Conservation (phyloP, 306 rosid genomes). For the Sechiopsis laciniata region DNA sequence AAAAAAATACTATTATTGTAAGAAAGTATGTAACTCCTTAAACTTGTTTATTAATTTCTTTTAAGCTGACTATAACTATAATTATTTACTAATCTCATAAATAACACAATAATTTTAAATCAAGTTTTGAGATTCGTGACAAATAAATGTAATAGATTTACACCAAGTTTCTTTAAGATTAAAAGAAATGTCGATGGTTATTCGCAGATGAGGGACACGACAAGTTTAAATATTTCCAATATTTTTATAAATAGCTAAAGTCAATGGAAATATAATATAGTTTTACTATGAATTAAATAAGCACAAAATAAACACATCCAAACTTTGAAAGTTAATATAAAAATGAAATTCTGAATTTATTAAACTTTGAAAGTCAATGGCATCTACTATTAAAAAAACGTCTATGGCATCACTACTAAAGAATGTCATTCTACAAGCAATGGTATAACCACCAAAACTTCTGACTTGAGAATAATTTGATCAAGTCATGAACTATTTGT, state of each 20-base stretch:
- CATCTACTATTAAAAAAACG: too few relatives aligned
- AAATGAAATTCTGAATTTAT: not conserved
- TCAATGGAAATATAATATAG: not conserved
- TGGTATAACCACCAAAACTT: not conserved
- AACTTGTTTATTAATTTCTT: too few relatives aligned
- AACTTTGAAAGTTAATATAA: not conserved
- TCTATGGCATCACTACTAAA: not conserved
- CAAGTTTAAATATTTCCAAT: not conserved
- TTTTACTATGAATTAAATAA: not conserved
- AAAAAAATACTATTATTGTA: too few relatives aligned
- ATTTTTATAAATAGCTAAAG: not conserved
- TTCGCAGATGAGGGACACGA: not conserved
- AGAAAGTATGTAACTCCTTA: too few relatives aligned
- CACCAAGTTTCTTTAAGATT: not conserved
- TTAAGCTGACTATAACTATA: too few relatives aligned
- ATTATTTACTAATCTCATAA: too few relatives aligned
- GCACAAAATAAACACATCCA: not conserved
- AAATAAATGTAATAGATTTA: too few relatives aligned
- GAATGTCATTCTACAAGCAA: constrained; percentile 10
- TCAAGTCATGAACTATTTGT: constrained; percentile 13
- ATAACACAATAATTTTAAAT: too few relatives aligned
- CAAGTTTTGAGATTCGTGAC: too few relatives aligned
- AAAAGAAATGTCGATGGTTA: too few relatives aligned
- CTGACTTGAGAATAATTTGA: constrained; percentile 16
- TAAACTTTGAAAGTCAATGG: not conserved